Conservation (phyloP, 345 rosid species). For the Eucalyptus curtisii region DNA sequence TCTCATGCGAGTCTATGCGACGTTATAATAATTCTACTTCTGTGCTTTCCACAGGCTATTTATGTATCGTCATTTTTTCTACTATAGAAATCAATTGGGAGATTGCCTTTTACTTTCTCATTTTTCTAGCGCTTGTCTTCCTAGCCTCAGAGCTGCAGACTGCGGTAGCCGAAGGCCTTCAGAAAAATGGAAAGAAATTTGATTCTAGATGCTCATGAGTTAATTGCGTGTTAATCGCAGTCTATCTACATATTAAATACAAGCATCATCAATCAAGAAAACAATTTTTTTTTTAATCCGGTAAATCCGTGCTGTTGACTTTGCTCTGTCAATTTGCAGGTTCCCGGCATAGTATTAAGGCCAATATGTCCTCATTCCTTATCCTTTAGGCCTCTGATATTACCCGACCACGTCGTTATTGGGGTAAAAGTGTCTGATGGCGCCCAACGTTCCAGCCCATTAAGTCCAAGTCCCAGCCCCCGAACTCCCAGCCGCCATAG, state of each 20-base stretch:
- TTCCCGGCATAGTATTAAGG: conserved; percentile 85
- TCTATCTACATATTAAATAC: background rate
- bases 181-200: background rate
- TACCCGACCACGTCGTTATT: conserved; percentile 84
- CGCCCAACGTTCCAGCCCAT: background rate
- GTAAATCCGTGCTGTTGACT: background rate
- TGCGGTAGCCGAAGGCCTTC: background rate
- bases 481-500: conserved; percentile 51
- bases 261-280: background rate
- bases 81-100: background rate
- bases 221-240: background rate
- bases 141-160: background rate
- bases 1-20: too few relatives aligned
- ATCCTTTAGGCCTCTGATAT: conserved; percentile 89
- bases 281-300: background rate
- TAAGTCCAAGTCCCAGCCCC: background rate
- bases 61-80: background rate
- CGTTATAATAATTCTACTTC: too few relatives aligned
- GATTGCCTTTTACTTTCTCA: background rate
- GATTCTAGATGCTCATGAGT: background rate
- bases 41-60: too few relatives aligned
- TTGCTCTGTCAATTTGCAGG: conserved; percentile 19
- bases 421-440: conserved; percentile 57
- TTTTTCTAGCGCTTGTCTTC: background rate
- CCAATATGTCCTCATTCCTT: conserved; percentile 97